Conservation (phyloP, 805 yeast genomes). For the Myxozyma vanderwaltii region DNA sequence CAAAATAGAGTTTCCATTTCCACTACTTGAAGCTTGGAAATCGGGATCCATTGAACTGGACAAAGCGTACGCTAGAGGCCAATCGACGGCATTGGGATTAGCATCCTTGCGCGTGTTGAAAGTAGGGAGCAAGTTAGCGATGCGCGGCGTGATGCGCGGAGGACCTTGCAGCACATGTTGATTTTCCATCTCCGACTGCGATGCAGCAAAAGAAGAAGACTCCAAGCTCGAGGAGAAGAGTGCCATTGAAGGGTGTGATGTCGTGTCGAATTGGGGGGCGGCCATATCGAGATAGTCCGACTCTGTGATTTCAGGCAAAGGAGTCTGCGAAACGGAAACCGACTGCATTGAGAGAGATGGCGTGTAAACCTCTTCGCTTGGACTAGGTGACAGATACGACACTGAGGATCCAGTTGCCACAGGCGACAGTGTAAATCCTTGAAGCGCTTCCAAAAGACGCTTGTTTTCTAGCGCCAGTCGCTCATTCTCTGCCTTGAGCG, state of each 20-base stretch:
- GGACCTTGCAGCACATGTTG: not conserved
- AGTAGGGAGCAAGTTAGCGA: conserved; percentile 31
- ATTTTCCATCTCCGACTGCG: not conserved
- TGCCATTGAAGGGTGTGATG: not conserved
- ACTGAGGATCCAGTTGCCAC: conserved; percentile 5
- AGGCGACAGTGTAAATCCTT: conserved; percentile 16
- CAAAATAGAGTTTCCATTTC: not conserved
- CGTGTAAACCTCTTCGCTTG: conserved; percentile 4
- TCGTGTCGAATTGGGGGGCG: not conserved
- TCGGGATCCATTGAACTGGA: conserved; percentile 1
- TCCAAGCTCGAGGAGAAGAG: not conserved
- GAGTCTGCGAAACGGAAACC: not conserved
- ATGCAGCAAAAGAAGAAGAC: not conserved
- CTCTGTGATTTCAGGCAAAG: not conserved
- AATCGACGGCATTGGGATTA: conserved; percentile 30
- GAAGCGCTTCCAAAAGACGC: conserved; percentile 25
- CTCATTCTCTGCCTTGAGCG: conserved; percentile 33
- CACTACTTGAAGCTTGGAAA: not conserved
- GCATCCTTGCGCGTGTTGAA: conserved; percentile 31
- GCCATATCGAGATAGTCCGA: conserved; percentile 4
- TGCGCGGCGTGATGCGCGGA: conserved; percentile 30
- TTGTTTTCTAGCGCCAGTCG: conserved; percentile 29
- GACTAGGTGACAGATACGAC: conserved; percentile 20
- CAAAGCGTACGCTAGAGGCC: conserved; percentile 34
- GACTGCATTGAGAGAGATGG: not conserved